These are phyloP conservation scores for Plasmodium relictum DNA, from an alignment of 169 alveolate species.

Conservation along the genomic window DNA sequence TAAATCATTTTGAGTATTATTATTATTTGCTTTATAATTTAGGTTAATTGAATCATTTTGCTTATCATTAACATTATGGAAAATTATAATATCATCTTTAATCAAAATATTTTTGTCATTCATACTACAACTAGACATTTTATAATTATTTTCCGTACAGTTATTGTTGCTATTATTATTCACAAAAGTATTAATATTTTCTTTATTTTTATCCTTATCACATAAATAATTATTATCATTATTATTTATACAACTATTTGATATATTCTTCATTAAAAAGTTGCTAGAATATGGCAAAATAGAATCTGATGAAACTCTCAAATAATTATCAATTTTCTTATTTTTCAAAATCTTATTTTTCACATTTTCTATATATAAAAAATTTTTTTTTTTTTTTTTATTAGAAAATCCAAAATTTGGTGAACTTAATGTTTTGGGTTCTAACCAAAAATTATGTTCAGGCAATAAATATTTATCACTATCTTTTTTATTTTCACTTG, in stretches of 20 bases:
- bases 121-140: constrained; percentile 43
- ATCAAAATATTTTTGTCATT: constrained; percentile 49
- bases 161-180: background rate
- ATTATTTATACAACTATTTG: constrained; percentile 9
- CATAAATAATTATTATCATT: background rate
- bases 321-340: constrained; percentile 45
- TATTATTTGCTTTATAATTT: background rate
- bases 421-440: constrained; percentile 72
- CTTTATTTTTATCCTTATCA: background rate
- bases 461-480: constrained; percentile 58
- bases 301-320: constrained; percentile 71
- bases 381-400: constrained; percentile 58
- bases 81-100: constrained; percentile 61
- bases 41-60: background rate
- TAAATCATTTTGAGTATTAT: background rate
- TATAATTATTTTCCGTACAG: constrained; percentile 11
- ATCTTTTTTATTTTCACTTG: constrained; percentile 59
- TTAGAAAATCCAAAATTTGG: constrained; percentile 58
- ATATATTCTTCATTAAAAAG: constrained; percentile 33
- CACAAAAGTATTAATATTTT: background rate
- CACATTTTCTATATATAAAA: constrained; percentile 48
- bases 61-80: constrained; percentile 19
- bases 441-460: constrained; percentile 74
- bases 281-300: constrained; percentile 55
- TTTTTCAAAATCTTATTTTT: constrained; percentile 43